Evolutionary conservation across 345 rosid species (phyloP), one percentile per base, ranked within the genome.

Genomic region (Gossypium herbaceum): DNA sequence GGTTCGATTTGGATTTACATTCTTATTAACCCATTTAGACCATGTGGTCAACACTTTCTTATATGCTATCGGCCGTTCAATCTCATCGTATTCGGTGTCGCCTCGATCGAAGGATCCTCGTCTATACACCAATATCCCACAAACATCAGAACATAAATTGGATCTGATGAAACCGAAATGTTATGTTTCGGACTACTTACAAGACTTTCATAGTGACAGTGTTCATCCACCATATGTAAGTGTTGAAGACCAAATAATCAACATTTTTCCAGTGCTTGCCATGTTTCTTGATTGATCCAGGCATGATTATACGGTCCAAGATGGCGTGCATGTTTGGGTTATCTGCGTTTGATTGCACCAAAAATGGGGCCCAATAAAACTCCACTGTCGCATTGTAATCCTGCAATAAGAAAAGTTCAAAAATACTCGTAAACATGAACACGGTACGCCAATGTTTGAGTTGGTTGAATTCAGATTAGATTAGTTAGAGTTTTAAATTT

Each of bases 181-280:
- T 11, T 1, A 24, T 68, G 56, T 27, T 12, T 27, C 8, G 11
- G 0, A 17, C 9, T 15, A 85, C 96, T 86, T 80, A 92, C 97
- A 92, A 68, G 72, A 93, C 84, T 93, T 93, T 96, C 87, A 91
- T 92, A 29, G 77, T 4, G 76, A 79, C 73, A 6, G 94, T 88
- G 88, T 90, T 96, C 97, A 96, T 89, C 99, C 99, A 96, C 99
- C 99, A 96, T 10, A 93, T 90, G 78, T 96, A 96, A 4, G 95
- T 89, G 80, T 96, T 93, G 76, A 96, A 93, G 67, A 96, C 80
- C 78, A 96, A 87, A 81, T 83, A 91, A 83, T 96, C 98, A 60
- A 87, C 98, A 13, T 83, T 79, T 72, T 82, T 85, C 99, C 99
- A 96, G 78, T 90, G 83, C n/a, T 76, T 84, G 22, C 91, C 99